A percentile compares a stretch with the other conserved stretches of the same genome.
Evolutionary conservation across 495 filamentous ascomycete genomes (phyloP).

Genomic region (Podospora fimiseda): DNA sequence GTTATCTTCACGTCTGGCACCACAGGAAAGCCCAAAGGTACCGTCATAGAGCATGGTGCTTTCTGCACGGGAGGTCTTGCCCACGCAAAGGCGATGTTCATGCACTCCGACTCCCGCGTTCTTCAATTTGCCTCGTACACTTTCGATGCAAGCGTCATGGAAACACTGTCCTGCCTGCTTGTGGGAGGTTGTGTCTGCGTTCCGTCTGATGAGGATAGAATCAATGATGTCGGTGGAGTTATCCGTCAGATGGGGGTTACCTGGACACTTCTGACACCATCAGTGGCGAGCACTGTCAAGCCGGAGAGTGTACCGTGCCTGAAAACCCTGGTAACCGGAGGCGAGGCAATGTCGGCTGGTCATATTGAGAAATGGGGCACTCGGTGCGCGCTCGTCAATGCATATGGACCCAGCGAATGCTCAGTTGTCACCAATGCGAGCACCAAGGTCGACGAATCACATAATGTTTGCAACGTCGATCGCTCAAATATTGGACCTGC

Average conservation of each 20-base stretch:
- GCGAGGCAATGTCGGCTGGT: conserved; percentile 20
- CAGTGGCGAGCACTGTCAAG: conserved; percentile 35
- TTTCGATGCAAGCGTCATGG: conserved; percentile 54
- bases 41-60: conserved; percentile 39
- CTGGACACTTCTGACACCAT: conserved; percentile 40
- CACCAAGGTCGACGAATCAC: conserved; percentile 19
- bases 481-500: conserved; percentile 41
- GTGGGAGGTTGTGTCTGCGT: conserved; percentile 40
- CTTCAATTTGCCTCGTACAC: conserved; percentile 58
- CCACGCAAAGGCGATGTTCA: conserved; percentile 34
- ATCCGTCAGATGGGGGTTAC: conserved; percentile 23
- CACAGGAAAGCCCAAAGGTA: conserved; percentile 37
- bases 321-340: conserved; percentile 20
- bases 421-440: conserved; percentile 28
- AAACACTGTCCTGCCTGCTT: conserved; percentile 52
- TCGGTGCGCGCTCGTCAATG: conserved; percentile 26
- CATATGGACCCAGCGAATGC: conserved; percentile 46
- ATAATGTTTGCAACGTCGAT: conserved; percentile 12
- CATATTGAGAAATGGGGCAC: conserved; percentile 26
- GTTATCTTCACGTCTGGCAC: conserved; percentile 53
- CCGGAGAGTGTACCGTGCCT: conserved; percentile 14
- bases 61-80: conserved; percentile 33
- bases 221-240: conserved; percentile 23
- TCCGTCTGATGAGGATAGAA: conserved; percentile 28
- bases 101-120: conserved; percentile 37